Percentiles rank a stretch among this genome's conserved stretches.
Conservation (phyloP, 129 eudicot genomes). For the Glebionis coronaria region DNA sequence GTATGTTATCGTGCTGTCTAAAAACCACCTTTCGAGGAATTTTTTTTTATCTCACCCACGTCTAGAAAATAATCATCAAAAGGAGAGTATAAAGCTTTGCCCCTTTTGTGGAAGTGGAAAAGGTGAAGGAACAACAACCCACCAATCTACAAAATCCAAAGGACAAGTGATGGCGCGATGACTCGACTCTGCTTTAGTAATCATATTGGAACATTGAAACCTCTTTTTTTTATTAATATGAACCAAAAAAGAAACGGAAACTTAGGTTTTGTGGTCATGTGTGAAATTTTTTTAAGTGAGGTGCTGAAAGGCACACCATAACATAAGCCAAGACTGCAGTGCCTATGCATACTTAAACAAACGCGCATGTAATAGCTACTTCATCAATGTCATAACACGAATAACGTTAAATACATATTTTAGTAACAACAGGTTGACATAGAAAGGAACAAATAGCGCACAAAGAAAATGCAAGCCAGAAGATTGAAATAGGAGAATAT, state of each 20-base stretch:
- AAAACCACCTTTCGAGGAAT: neutral
- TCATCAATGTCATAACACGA: slow-evolving; percentile 8
- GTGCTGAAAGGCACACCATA: neutral
- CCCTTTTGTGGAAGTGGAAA: neutral
- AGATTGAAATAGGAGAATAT: neutral
- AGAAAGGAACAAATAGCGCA: neutral
- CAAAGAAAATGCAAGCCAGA: neutral
- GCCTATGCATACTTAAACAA: neutral
- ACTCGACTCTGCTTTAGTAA: slow-evolving; percentile 15
- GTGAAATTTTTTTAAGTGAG: neutral
- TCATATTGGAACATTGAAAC: neutral
- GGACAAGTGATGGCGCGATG: neutral
- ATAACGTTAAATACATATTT: neutral
- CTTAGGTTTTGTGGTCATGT: no score
- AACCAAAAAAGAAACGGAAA: no score
- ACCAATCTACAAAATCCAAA: slow-evolving; percentile 8
- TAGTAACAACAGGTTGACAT: slow-evolving; percentile 14
- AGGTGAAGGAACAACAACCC: slow-evolving; percentile 10
- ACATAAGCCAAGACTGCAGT: slow-evolving; percentile 1
- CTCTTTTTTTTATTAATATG: neutral
- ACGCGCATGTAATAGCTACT: neutral
- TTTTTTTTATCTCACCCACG: no score
- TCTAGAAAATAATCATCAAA: no score
- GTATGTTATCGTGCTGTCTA: neutral
- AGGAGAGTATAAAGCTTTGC: no score